These are phyloP conservation scores for Ascochyta clinopodiicola DNA, from an alignment of 2,329 filamentous ascomycete genomes.

Conservation along the genomic window DNA sequence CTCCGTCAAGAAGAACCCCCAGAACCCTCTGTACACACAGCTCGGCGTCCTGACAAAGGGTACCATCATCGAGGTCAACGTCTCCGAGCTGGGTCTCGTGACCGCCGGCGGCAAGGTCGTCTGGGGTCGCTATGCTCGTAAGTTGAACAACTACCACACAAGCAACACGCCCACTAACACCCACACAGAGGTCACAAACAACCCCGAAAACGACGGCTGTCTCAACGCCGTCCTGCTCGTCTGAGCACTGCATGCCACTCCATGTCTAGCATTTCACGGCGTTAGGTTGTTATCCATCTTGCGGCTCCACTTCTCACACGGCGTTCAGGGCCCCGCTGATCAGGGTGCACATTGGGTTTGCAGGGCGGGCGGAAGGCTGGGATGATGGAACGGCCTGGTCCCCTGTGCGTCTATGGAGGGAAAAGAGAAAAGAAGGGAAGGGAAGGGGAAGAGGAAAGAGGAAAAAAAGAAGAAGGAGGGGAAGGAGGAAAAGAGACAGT, in stretches of 20 bases:
- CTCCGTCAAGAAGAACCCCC: conserved; percentile 81
- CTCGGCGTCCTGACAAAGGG: conserved; percentile 73
- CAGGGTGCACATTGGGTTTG: not conserved
- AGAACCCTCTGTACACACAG: conserved; percentile 89
- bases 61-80: conserved; percentile 84
- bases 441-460: no score
- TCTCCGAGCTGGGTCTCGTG: conserved; percentile 87
- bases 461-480: not conserved
- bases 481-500: not conserved
- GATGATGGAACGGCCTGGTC: conserved; percentile 6
- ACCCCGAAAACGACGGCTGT: conserved; percentile 50
- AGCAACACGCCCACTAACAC: not conserved
- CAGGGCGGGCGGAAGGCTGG: conserved; percentile 7
- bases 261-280: conserved; percentile 16
- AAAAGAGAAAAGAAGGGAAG: no score
- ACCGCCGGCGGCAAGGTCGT: conserved; percentile 83
- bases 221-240: conserved; percentile 48
- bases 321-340: not conserved
- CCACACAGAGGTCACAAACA: conserved; percentile 40
- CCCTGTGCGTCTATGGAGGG: no score
- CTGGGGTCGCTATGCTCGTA: conserved; percentile 46
- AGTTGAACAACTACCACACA: not conserved
- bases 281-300: not conserved
- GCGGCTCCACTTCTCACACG: conserved; percentile 5
- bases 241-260: conserved; percentile 14